Base-by-base conservation (phyloP, 1,284 basidiomycete genomes). In the Ganoderma resinaceum region DNA sequence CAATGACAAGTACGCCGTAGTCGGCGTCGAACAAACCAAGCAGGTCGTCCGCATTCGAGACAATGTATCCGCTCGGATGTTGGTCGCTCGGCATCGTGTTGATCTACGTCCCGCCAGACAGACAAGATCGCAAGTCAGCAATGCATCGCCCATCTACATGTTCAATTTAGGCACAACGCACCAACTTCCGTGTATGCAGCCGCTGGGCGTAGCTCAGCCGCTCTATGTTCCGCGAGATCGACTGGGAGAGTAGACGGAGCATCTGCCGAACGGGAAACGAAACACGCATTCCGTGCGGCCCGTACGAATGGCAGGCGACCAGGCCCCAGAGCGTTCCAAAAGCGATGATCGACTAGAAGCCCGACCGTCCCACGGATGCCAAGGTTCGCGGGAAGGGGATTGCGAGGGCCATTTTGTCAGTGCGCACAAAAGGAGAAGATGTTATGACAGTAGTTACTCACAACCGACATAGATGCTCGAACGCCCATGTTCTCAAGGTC, bases 321-420 rank as follows among this genome's bases (percentile, higher is more conserved):
- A 97, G 84, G 58, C 95, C 95, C 95, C 95, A 96, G 0, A 96
- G 83, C 60, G 89, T 84, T 43, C 92, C 93, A 75, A 95, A 96
- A 0, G 93, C 92, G 77, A 94, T 89, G 75, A 96, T 94, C 9
- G 94, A 96, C 87, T 91, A 66, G 26, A 33, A 20, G 31, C 18
- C 53, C 1, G 33, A 49, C 46, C 46, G 46, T 8, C 9, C 46
- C 46, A 4, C 46, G 12, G 8, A 12, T n/a, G n/a, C n/a, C 37
- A 12, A 33, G 18, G 29, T 55, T 55, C 31, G 53, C 29, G 31
- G 29, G 29, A 29, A 7, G 29, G 7, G 29, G 7, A 16, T 18
- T 1, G 43, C 6, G 20, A 40, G 16, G 4, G 16, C 42, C 29
- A 7, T 52, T 38, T 16, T 20, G 55, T 55, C 18, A 20, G 26